Conservation (phyloP, 768 basidiomycete genomes). For the Steccherinum ochraceum region DNA sequence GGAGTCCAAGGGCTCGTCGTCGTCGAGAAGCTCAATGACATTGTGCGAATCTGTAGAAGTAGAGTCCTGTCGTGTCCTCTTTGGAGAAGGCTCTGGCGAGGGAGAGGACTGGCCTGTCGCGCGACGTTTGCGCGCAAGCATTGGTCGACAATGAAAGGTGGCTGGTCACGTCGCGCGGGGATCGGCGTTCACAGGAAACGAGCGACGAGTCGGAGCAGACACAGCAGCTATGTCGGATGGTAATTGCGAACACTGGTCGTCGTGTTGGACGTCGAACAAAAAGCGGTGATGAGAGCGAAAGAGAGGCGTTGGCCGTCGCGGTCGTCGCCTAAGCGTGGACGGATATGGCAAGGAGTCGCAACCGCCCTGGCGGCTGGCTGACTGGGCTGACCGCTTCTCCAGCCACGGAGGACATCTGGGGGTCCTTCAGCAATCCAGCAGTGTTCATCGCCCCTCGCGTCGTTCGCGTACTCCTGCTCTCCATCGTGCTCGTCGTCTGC, state of each 20-base stretch:
- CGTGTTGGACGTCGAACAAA: neutral
- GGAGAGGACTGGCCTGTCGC: neutral
- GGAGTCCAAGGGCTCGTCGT: slow-evolving; percentile 33
- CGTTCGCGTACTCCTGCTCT: neutral
- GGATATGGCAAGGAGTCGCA: neutral
- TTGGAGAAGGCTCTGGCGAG: neutral
- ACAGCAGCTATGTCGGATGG: neutral
- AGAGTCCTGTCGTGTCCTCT: neutral
- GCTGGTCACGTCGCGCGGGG: too few species aligned
- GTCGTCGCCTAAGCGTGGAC: neutral
- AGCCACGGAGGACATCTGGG: neutral
- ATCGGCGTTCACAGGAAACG: too few species aligned
- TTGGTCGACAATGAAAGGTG: slow-evolving; percentile 3
- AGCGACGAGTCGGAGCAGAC: too few species aligned
- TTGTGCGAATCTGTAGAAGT: slow-evolving; percentile 3
- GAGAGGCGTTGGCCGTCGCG: neutral
- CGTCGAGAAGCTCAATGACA: slow-evolving; percentile 25
- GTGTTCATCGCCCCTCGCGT: neutral
- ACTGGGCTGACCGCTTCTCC: neutral
- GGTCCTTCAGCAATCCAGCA: neutral
- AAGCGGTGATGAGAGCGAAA: neutral
- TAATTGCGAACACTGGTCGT: neutral
- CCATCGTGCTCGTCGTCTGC: neutral
- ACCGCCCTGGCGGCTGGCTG: neutral
- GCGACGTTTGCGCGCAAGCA: slow-evolving; percentile 14